Base-by-base conservation (phyloP, 768 basidiomycete species). In the Leccinum uliginosum region DNA sequence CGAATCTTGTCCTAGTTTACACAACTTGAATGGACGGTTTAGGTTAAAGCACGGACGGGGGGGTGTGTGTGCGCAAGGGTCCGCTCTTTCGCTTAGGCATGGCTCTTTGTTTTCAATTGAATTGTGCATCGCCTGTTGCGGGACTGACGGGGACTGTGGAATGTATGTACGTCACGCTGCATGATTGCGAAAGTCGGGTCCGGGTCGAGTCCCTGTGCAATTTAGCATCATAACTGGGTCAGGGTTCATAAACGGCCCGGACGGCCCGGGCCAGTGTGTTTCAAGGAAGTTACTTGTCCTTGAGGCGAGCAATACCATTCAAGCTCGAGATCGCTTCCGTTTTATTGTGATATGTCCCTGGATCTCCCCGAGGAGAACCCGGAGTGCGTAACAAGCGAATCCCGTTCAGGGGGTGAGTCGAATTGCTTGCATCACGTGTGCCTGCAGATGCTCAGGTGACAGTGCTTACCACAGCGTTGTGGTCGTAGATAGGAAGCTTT, bases 321-420 rank as follows among this genome's bases (percentile, higher is more conserved):
- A 12, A 43, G 40, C 19, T 43, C 40, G 19, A 43, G 19, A 6
- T 43, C 40, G 38, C 38, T 40, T n/a, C 19, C 23, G 23, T 46
- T 24, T 17, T 9, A 10, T 21, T 17, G 8, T 26, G 27, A 29
- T 12, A 10, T 29, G 55, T 4, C 40, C 15, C 24, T 30, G 30
- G 9, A 12, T n/a, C 53, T 29, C 19, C 58, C 57, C 57, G 59
- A 60, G 57, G 59, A 50, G 47, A 59, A 59, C 17, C 8, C n/a
- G 46, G 26, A 27, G 45, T 26, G 45, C 24, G 24, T 40, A 40
- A 40, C 17, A n/a, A 40, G 38, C 38, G n/a, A 40, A 9, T 43
- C 40, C 6, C 10, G 19, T 43, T 43, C 6, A 19, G 17, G 10
- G 4, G n/a, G 19, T 6, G 40, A 43, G 40, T 19, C 10, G n/a